A percentile compares a stretch with the other conserved stretches of the same genome.
These are phyloP conservation scores for Aspergillus unguis DNA, from an alignment of 2,329 filamentous ascomycete species.

Conservation along the genomic window DNA sequence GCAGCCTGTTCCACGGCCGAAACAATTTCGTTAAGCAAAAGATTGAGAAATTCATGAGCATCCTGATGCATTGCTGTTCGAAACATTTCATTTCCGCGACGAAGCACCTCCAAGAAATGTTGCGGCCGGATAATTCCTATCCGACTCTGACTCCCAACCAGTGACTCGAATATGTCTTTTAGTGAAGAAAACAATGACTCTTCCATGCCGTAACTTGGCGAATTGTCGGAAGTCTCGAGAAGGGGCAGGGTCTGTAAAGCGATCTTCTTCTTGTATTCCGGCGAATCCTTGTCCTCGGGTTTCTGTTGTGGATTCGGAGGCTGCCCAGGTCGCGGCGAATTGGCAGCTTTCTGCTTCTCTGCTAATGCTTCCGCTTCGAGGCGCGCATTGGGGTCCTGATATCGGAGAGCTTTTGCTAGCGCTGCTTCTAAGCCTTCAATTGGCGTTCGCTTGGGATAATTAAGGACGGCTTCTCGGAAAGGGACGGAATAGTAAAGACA, in stretches of 20 bases:
- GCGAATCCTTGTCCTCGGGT: conserved; percentile 90
- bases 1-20: conserved; percentile 83
- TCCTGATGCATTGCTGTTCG: conserved; percentile 97
- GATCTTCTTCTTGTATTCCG: conserved; percentile 97
- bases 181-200: conserved; percentile 92
- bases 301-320: conserved; percentile 58
- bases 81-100: conserved; percentile 95
- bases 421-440: conserved; percentile 65
- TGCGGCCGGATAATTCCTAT: conserved; percentile 90
- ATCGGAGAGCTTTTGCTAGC: conserved; percentile 48
- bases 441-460: conserved; percentile 73
- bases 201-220: conserved; percentile 80
- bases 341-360: conserved; percentile 45
- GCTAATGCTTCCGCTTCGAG: conserved; percentile 49
- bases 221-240: conserved; percentile 79
- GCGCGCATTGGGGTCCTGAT: conserved; percentile 58
- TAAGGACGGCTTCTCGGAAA: conserved; percentile 91
- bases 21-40: conserved; percentile 94
- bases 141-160: conserved; percentile 75
- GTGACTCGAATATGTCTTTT: conserved; percentile 91
- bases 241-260: conserved; percentile 85
- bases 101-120: conserved; percentile 89
- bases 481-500: conserved; percentile 92
- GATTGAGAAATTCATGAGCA: conserved; percentile 92
- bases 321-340: conserved; percentile 45